Percentiles rank a stretch among this genome's conserved stretches.
phyloP scores from a whole-genome alignment of 208 protist genomes.

The Leptomonas pyrrhocoris region DNA sequence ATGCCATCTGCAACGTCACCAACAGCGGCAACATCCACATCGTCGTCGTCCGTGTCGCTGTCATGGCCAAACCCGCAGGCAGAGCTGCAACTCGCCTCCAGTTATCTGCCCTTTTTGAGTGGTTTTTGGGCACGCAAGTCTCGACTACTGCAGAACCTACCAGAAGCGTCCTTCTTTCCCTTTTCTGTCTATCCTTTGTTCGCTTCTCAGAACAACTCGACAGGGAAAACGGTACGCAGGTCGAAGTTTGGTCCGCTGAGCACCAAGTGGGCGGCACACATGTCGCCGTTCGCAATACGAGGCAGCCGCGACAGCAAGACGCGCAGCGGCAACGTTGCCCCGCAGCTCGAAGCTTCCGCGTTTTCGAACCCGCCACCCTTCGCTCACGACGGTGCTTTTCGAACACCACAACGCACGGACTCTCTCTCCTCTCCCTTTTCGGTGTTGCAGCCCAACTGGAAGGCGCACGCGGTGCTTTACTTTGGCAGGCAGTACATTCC shows the following conservation, averaged over 20 bases:
- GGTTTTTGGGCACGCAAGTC: constrained; percentile 23
- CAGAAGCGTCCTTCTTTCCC: constrained; percentile 29
- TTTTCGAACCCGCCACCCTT: background rate
- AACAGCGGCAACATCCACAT: background rate
- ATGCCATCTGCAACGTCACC: background rate
- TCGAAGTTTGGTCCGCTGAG: too few species aligned
- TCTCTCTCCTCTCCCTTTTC: background rate
- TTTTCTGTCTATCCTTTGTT: constrained; percentile 1
- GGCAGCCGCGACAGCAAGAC: background rate
- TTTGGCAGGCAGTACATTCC: constrained; percentile 47
- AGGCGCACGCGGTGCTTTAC: constrained; percentile 13
- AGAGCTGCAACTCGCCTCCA: background rate
- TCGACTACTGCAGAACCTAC: constrained; percentile 8
- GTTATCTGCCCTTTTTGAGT: background rate
- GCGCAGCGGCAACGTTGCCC: background rate
- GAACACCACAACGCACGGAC: background rate
- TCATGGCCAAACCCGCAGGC: background rate
- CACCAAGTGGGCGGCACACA: too few species aligned
- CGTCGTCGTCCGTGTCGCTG: background rate
- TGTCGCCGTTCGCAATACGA: too few species aligned
- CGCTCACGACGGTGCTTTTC: background rate
- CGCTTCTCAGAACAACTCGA: background rate
- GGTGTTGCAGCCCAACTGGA: background rate
- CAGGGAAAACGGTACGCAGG: background rate
- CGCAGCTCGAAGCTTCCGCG: background rate